Evolutionary conservation across 805 yeast genomes (phyloP).

Genomic region (Candida chilensis): DNA sequence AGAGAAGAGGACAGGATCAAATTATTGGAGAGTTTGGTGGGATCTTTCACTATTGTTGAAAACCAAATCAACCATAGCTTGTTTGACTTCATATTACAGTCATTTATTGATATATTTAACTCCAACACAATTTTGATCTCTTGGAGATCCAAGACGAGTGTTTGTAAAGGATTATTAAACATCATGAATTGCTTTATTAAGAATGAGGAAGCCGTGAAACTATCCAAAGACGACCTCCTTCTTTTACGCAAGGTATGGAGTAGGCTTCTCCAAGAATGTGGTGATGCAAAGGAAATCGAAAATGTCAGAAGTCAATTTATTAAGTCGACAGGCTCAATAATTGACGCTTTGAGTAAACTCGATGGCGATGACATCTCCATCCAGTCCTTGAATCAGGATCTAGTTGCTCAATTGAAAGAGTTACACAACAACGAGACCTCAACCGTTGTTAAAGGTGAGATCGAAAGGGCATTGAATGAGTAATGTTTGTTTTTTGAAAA

Average conservation of each 20-base stretch:
- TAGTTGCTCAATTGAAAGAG: too few species aligned
- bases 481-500: not conserved
- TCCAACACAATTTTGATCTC: not conserved
- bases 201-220: too few species aligned
- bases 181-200: too few species aligned
- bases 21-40: conserved; percentile 24
- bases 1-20: conserved; percentile 38
- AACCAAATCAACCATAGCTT: conserved; percentile 1
- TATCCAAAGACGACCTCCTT: too few species aligned
- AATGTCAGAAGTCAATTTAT: conserved; percentile 46
- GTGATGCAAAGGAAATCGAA: conserved; percentile 37
- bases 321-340: conserved; percentile 9
- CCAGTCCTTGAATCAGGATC: too few species aligned
- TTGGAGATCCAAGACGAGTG: too few species aligned
- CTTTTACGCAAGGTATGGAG: too few species aligned
- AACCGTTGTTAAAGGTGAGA: conserved; percentile 34
- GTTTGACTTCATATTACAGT: not conserved
- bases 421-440: conserved; percentile 31
- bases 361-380: too few species aligned
- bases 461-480: conserved; percentile 9
- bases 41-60: conserved; percentile 13
- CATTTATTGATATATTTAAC: not conserved
- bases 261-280: conserved; percentile 15
- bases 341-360: conserved; percentile 7
- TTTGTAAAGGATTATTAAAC: too few species aligned